These are phyloP conservation scores for Nectriaceae sp. DNA, from an alignment of 2,329 filamentous ascomycete species.

Conservation along the genomic window DNA sequence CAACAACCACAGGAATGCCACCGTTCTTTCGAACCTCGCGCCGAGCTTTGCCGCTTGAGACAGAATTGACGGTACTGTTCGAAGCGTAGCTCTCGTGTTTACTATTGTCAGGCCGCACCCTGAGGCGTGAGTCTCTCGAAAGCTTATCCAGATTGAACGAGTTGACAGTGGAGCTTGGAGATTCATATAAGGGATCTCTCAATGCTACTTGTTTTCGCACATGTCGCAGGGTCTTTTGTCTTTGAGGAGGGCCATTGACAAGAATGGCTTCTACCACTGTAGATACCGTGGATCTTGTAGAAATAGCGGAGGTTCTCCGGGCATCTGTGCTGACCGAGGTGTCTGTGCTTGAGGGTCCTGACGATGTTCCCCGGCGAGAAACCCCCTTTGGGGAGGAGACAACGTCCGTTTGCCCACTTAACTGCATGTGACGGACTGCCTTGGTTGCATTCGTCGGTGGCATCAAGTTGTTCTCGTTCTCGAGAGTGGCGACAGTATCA, in stretches of 20 bases:
- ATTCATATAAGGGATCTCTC: conserved; percentile 42
- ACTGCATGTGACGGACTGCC: conserved; percentile 48
- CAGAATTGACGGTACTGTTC: conserved; percentile 49
- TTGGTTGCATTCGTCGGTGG: conserved; percentile 55
- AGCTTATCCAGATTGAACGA: conserved; percentile 15
- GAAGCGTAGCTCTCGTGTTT: conserved; percentile 53
- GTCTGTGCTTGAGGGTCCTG: conserved; percentile 39
- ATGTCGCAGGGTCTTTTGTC: conserved; percentile 60
- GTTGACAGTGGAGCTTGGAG: conserved; percentile 12
- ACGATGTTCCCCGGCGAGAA: conserved; percentile 25
- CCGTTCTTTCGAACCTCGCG: conserved; percentile 61
- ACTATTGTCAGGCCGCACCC: conserved; percentile 28
- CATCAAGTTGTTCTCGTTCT: conserved; percentile 45
- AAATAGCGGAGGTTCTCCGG: conserved; percentile 55
- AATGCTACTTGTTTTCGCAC: conserved; percentile 57
- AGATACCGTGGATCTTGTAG: conserved; percentile 55
- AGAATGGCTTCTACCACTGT: conserved; percentile 61
- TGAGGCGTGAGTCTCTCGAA: conserved; percentile 30
- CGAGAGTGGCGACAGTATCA: conserved; percentile 13
- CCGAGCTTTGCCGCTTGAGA: conserved; percentile 56
- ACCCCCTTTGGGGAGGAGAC: conserved; percentile 20
- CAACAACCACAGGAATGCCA: conserved; percentile 62
- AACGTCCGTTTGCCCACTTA: conserved; percentile 42
- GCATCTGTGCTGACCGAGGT: conserved; percentile 45
- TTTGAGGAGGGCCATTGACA: conserved; percentile 48